Base-by-base conservation (phyloP, 371 early-diverging fungal genomes). In the Dichotomocladium elegans region DNA sequence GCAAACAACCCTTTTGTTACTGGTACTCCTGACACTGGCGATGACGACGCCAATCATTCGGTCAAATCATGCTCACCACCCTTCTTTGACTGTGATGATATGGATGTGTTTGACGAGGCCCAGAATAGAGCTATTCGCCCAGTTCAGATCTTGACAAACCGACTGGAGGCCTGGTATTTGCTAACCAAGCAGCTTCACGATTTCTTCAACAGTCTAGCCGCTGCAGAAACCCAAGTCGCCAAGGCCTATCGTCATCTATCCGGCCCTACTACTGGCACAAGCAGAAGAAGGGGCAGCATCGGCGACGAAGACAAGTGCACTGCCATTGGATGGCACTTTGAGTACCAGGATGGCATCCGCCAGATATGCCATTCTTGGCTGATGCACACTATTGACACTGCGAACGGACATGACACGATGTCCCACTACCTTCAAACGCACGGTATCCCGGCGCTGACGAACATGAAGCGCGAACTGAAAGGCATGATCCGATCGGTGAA, bases 331-430 rank as follows among this genome's bases (percentile, higher is more conserved):
- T 25, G 49, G 2, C 70, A 70, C 41, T 70, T 74, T 50, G 33
- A 59, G 2, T 56, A 48, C 19, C 41, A 52, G 11, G 58, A 53
- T 1, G 70, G 70, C 0, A 59, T 73, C 12, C 53, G 68, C 3
- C 46, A 49, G 1, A 58, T 67, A 1, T 70, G 70, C 29, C 61
- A 67, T 25, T 58, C 65, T 10, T 73, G 74, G 74, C 68, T 70
- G 30, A 29, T 26, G 0, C 60, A 68, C 11, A 64, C 70, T 40
- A 15, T 26, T 4, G 52, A 55, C 22, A 42, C 55, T 5, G 49
- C 66, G 3, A 62, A 58, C 14, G 68, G 64, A 17, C 74, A 73
- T 31, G 55, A 56, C 14, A 64, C 61, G 3, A 48, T 67, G 28
- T 58, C 53, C 24, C 51, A 44, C 0, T 73, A 62, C 55, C 29